phyloP scores from a whole-genome alignment of 345 rosid species.

The Schrenkiella parvula region DNA sequence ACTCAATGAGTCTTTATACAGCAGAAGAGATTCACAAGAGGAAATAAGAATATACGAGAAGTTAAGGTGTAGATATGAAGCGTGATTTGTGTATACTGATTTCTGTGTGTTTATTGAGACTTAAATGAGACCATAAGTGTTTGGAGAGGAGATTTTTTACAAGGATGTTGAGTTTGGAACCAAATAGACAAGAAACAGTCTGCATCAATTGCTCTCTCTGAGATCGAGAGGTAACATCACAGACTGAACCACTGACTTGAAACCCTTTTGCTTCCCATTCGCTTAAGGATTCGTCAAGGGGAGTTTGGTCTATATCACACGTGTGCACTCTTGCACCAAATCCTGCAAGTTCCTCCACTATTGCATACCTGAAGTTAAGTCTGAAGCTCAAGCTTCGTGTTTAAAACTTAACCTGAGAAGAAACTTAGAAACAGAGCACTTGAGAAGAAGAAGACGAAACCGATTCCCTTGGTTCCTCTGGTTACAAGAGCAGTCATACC shows the following conservation, averaged over 20 bases:
- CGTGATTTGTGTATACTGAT: too few species aligned
- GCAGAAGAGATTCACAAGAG: too few species aligned
- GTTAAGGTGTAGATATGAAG: too few species aligned
- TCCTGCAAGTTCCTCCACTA: slow-evolving; percentile 52
- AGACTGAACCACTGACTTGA: slow-evolving; percentile 44
- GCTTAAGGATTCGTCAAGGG: slow-evolving; percentile 35
- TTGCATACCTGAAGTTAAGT: slow-evolving; percentile 36
- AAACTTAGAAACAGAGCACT: background rate
- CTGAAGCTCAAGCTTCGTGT: background rate
- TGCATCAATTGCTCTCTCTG: slow-evolving; percentile 42
- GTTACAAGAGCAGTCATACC: slow-evolving; percentile 37
- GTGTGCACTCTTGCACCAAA: slow-evolving; percentile 54
- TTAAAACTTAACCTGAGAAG: background rate
- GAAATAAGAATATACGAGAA: too few species aligned
- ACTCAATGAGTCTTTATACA: too few species aligned
- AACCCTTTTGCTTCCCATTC: slow-evolving; percentile 47
- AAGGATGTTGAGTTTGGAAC: slow-evolving; percentile 50
- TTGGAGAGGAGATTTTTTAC: slow-evolving; percentile 31
- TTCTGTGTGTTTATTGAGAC: too few species aligned
- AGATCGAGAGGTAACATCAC: slow-evolving; percentile 42
- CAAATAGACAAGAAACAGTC: slow-evolving; percentile 36
- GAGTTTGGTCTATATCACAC: slow-evolving; percentile 29
- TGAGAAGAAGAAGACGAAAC: slow-evolving; percentile 17
- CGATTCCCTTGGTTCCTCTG: slow-evolving; percentile 32
- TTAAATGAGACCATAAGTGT: background rate